A percentile compares a stretch with the other conserved stretches of the same genome.
These are phyloP conservation scores for Daldinia bambusicola DNA, from an alignment of 495 filamentous ascomycete genomes.

Conservation along the genomic window DNA sequence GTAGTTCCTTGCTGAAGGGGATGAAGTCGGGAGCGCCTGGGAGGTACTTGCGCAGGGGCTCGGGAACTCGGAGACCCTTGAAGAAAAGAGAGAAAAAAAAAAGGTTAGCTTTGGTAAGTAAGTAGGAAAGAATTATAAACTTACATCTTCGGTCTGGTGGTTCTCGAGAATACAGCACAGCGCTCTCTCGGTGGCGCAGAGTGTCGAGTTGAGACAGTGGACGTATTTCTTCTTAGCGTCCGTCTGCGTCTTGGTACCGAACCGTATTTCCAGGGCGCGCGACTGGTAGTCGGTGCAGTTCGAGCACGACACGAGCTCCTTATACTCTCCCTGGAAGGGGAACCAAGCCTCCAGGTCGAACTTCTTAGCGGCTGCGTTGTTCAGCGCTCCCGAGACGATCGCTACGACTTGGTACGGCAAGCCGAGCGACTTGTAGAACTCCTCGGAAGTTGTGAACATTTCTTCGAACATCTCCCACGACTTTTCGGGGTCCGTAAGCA, in stretches of 20 bases:
- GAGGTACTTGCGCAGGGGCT: slow-evolving; percentile 90
- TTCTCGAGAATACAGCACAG: slow-evolving; percentile 97
- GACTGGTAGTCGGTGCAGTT: slow-evolving; percentile 98
- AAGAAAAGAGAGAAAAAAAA: not conserved
- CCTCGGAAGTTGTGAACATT: slow-evolving; percentile 91
- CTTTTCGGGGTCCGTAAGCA: slow-evolving; percentile 92
- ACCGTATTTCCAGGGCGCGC: slow-evolving; percentile 86
- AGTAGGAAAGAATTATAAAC: slow-evolving; percentile 35
- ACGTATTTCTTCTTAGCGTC: slow-evolving; percentile 91
- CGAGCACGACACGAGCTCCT: slow-evolving; percentile 93
- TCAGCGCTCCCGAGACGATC: slow-evolving; percentile 94
- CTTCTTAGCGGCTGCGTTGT: slow-evolving; percentile 94
- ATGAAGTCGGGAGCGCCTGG: slow-evolving; percentile 89
- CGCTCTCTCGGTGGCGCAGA: slow-evolving; percentile 92
- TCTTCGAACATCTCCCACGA: slow-evolving; percentile 93
- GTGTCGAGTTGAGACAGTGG: slow-evolving; percentile 89
- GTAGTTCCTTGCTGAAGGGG: slow-evolving; percentile 83
- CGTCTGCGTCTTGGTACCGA: slow-evolving; percentile 79
- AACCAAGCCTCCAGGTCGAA: slow-evolving; percentile 98
- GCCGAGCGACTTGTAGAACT: slow-evolving; percentile 89
- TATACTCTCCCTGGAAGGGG: slow-evolving; percentile 95
- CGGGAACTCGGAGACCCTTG: slow-evolving; percentile 84
- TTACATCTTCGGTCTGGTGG: slow-evolving; percentile 87
- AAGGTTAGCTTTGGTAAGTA: slow-evolving; percentile 21
- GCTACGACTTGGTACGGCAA: slow-evolving; percentile 90